Percentiles rank a stretch among this genome's conserved stretches.
Evolutionary conservation across 805 yeast species (phyloP).

Genomic region (Crinitomyces ghanaensis): DNA sequence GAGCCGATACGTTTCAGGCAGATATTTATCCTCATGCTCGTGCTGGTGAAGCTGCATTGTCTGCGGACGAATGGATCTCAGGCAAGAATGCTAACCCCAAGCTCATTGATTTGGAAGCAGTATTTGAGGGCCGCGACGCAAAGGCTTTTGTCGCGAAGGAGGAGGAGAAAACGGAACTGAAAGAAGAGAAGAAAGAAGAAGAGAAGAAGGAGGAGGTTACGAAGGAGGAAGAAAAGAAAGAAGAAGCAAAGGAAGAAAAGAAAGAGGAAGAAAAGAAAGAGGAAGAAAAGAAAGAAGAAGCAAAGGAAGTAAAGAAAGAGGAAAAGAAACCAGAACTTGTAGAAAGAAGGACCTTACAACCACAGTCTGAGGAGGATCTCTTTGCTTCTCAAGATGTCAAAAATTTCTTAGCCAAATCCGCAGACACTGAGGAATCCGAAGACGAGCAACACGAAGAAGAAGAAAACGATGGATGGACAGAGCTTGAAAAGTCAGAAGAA

Average conservation of each 20-base stretch:
- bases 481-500: no score
- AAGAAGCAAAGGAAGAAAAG: constrained; percentile 1
- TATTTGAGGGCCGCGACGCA: constrained; percentile 67
- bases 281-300: constrained; percentile 8
- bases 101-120: constrained; percentile 58
- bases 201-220: constrained; percentile 18
- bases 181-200: constrained; percentile 9
- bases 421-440: constrained; percentile 26
- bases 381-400: constrained; percentile 38
- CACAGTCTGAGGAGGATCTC: constrained; percentile 33
- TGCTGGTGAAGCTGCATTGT: constrained; percentile 62
- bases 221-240: constrained; percentile 15
- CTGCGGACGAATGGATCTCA: constrained; percentile 65
- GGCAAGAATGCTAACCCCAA: constrained; percentile 79
- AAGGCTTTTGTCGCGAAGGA: constrained; percentile 19
- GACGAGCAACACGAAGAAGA: constrained; percentile 1
- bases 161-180: constrained; percentile 10
- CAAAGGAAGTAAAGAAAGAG: constrained; percentile 10
- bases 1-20: constrained; percentile 82
- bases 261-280: constrained; percentile 8
- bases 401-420: constrained; percentile 37
- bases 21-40: constrained; percentile 92
- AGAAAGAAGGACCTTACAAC: constrained; percentile 21
- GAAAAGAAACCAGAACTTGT: no score
- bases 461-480: constrained; percentile 1